These are phyloP conservation scores for Russula virescens DNA, from an alignment of 768 basidiomycete species.

Conservation along the genomic window DNA sequence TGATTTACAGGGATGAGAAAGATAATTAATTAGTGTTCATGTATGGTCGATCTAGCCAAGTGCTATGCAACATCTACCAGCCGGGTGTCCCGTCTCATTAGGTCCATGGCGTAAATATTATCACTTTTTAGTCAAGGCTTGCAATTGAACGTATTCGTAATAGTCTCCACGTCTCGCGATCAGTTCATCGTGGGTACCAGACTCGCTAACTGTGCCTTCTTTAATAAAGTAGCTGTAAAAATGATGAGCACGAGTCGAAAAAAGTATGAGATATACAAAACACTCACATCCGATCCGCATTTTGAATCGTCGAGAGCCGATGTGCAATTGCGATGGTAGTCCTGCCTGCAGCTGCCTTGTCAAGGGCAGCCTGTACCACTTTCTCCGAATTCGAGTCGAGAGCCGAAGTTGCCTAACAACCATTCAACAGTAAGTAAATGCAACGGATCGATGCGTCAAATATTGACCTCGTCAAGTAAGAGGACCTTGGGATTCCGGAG, in stretches of 20 bases:
- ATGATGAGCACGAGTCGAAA: too few species aligned
- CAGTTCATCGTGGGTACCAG: too few species aligned
- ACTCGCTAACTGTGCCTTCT: too few species aligned
- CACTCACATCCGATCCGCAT: conserved; percentile 22
- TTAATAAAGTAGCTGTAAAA: conserved; percentile 23
- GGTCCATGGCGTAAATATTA: too few species aligned
- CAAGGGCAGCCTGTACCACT: conserved; percentile 56
- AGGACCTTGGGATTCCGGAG: conserved; percentile 32
- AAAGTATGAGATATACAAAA: neutral
- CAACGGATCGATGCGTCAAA: neutral
- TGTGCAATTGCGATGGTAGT: conserved; percentile 96
- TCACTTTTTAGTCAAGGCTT: too few species aligned
- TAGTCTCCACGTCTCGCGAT: conserved; percentile 13
- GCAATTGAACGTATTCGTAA: conserved; percentile 24
- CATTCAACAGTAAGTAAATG: neutral
- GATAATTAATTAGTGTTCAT: too few species aligned
- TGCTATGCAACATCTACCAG: too few species aligned
- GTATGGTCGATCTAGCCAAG: too few species aligned
- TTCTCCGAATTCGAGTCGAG: conserved; percentile 21
- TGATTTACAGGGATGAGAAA: too few species aligned
- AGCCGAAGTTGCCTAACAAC: conserved; percentile 40
- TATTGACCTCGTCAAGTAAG: conserved; percentile 26
- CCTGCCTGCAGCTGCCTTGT: conserved; percentile 85
- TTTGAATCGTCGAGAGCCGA: conserved; percentile 65
- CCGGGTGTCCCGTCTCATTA: too few species aligned